Conservation (phyloP, 2,329 filamentous ascomycete species). For the Pseudogymnoascus sp. region DNA sequence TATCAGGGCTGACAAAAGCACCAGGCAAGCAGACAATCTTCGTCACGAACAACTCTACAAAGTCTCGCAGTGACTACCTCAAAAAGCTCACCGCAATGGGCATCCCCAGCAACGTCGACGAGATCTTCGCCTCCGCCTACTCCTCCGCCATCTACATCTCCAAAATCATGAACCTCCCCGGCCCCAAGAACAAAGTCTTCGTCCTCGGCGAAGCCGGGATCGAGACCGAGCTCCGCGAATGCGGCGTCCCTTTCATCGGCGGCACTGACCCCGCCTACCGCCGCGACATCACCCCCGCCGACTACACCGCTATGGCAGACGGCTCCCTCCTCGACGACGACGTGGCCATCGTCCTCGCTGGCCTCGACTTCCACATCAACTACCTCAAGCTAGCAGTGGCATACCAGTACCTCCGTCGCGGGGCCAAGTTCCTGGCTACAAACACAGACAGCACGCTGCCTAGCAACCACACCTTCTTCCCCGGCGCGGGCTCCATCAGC, state of each 20-base stretch:
- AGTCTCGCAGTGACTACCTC: conserved; percentile 84
- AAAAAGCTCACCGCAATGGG: conserved; percentile 79
- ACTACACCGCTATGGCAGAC: conserved; percentile 72
- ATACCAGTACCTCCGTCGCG: conserved; percentile 74
- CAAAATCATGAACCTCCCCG: conserved; percentile 72
- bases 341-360: conserved; percentile 81
- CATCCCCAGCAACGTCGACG: conserved; percentile 72
- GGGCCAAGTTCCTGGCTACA: conserved; percentile 83
- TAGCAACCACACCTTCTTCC: conserved; percentile 72
- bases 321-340: conserved; percentile 71
- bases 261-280: conserved; percentile 74
- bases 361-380: conserved; percentile 89
- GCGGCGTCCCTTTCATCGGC: conserved; percentile 72
- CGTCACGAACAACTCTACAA: conserved; percentile 98
- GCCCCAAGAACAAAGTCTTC: conserved; percentile 84
- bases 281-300: conserved; percentile 68
- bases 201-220: conserved; percentile 87
- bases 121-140: conserved; percentile 95
- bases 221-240: conserved; percentile 74
- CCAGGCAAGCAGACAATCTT: conserved; percentile 87
- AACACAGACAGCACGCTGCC: conserved; percentile 90
- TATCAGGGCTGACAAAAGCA: conserved; percentile 10
- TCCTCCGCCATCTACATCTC: conserved; percentile 93
- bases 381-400: conserved; percentile 85
- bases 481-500: conserved; percentile 77